Evolutionary conservation across 371 early-diverging fungal genomes (phyloP).

Genomic region (Coemansia sp.): DNA sequence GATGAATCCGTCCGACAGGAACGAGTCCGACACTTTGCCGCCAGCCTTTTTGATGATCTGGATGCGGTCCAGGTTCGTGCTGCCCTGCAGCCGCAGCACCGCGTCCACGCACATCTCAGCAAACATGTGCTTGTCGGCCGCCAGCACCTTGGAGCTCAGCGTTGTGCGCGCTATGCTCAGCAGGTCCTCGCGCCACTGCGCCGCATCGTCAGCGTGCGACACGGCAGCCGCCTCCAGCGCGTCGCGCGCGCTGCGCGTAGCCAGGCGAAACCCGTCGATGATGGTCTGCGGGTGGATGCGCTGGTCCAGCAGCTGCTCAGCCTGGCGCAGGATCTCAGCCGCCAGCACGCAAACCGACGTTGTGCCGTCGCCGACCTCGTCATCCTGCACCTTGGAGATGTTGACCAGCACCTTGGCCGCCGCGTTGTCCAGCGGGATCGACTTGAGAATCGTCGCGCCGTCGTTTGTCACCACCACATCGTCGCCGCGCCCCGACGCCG

Average conservation of each 20-base stretch:
- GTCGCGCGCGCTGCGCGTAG: conserved; percentile 82
- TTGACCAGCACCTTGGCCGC: conserved; percentile 98
- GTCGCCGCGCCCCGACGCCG: conserved; percentile 59
- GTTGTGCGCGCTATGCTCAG: conserved; percentile 99
- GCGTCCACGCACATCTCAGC: conserved; percentile 97
- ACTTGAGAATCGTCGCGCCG: conserved; percentile 99
- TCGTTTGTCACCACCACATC: conserved; percentile 99
- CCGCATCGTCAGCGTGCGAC: conserved; percentile 69
- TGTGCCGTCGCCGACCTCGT: conserved; percentile 99
- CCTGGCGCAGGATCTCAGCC: conserved; percentile 96
- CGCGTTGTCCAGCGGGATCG: conserved; percentile 97
- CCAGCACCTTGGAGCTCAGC: conserved; percentile 96
- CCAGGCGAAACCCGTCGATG: conserved; percentile 96
- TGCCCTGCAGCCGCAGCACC: conserved; percentile 92
- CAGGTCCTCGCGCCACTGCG: conserved; percentile 80
- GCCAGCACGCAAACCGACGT: conserved; percentile 99
- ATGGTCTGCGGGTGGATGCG: conserved; percentile 99
- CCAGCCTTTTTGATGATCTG: conserved; percentile 99
- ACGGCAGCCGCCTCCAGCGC: conserved; percentile 82
- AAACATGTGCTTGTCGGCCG: conserved; percentile 97
- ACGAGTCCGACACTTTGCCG: conserved; percentile 96
- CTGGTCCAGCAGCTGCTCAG: conserved; percentile 88
- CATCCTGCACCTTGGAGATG: conserved; percentile 98
- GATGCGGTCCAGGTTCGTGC: conserved; percentile 97
- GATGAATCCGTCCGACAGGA: conserved; percentile 98